Evolutionary conservation across 2,329 filamentous ascomycete species (phyloP), one percentile per base, ranked within the genome.

Genomic region (Alternaria sp.): DNA sequence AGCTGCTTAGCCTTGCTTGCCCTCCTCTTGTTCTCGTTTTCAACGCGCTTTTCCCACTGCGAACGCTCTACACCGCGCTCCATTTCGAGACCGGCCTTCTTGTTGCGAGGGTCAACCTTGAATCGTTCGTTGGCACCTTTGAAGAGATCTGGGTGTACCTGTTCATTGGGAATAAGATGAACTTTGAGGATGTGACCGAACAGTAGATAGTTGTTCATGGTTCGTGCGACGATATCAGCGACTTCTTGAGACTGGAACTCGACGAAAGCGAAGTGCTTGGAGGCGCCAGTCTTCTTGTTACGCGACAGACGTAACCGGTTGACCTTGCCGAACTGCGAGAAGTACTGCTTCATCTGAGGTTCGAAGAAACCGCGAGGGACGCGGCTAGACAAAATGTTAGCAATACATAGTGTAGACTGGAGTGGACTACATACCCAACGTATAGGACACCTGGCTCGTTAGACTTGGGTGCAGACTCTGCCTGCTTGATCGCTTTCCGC

Each of bases 311-410:
- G 89, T 56, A 97, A 84, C 55, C 83, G 88, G 51, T 83, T 86
- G 70, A 99, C 92, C 13, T 86, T 83, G 68, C 95, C 95, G 69
- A 99, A 99, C 78, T 99, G 95, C 54, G 88, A 86, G 75, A 98
- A 96, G 83, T 98, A 99, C 65, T 89, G 88, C 69, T 87, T 88
- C 90, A 99, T 96, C 80, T 98, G 90, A 72, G 93, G 87, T 81
- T 99, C 95, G 84, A 94, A 98, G 86, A 99, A 99, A 80, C 95
- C 91, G 80, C 95, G 92, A 37, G 93, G 93, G 60, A 97, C 89
- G 65, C 93, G 92, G 54, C 85, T 85, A 63, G 39, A 49, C 23
- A 8, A 29, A 6, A n/a, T n/a, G 13, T 49, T 26, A 29, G n/a
- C 31, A 54, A 10, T 2, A 2, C 9, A 28, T 21, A 48, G 17